Conservation (phyloP, 108 stramenopile species). For the Stephanodiscus minutulus region DNA sequence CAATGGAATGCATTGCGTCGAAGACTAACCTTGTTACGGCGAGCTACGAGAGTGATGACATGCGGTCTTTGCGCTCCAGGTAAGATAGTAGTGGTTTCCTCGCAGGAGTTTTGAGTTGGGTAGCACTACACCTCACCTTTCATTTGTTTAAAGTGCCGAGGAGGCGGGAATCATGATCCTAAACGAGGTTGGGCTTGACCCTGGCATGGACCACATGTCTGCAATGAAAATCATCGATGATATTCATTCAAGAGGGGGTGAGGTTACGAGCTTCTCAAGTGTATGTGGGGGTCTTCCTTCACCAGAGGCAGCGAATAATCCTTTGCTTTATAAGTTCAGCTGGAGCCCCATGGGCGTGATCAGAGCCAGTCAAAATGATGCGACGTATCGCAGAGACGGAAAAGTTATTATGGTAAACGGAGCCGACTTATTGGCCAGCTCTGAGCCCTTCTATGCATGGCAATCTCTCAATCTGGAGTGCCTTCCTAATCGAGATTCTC, state of each 20-base stretch:
- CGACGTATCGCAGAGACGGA: constrained; percentile 56
- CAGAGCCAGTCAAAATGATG: constrained; percentile 69
- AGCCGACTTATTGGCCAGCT: constrained; percentile 51
- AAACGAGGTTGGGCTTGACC: constrained; percentile 90
- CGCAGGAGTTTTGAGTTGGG: constrained; percentile 1
- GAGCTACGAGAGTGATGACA: constrained; percentile 77
- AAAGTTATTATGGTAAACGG: constrained; percentile 46
- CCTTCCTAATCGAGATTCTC: constrained; percentile 84
- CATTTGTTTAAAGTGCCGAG: constrained; percentile 24
- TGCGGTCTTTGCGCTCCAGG: constrained; percentile 47
- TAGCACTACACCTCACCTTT: not conserved
- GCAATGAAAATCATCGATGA: constrained; percentile 84
- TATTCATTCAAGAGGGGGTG: constrained; percentile 64
- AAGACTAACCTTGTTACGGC: constrained; percentile 77
- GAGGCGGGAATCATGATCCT: constrained; percentile 70
- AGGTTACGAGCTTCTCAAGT: constrained; percentile 65
- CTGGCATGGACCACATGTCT: constrained; percentile 86
- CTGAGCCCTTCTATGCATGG: constrained; percentile 63
- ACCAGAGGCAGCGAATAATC: constrained; percentile 82
- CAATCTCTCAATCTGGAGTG: constrained; percentile 67
- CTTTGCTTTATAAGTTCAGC: constrained; percentile 87
- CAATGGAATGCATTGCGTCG: constrained; percentile 59
- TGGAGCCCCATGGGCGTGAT: constrained; percentile 90
- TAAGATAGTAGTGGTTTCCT: constrained; percentile 2
- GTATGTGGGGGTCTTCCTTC: constrained; percentile 85